Evolutionary conservation across 345 rosid genomes (phyloP).

Genomic region (Aquilaria yunnanensis): DNA sequence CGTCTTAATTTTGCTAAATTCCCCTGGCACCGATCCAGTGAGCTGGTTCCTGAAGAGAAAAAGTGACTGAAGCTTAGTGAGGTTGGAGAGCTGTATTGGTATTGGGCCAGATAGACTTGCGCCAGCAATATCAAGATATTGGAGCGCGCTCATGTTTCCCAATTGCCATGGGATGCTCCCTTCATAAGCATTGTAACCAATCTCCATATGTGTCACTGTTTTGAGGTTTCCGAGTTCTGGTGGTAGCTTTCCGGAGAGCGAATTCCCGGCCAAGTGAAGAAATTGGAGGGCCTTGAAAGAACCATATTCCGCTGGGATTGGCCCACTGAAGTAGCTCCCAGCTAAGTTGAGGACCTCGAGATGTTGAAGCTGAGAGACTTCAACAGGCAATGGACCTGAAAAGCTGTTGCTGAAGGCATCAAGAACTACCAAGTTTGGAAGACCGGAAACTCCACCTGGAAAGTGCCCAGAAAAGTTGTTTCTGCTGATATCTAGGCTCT

Average conservation of each 20-base stretch:
- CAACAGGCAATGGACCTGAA: conserved; percentile 64
- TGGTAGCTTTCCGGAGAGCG: conserved; percentile 56
- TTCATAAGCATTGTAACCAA: conserved; percentile 76
- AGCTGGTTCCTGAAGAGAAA: conserved; percentile 84
- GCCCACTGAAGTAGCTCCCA: conserved; percentile 85
- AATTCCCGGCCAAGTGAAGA: conserved; percentile 81
- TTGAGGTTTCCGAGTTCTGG: conserved; percentile 60
- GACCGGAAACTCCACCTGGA: conserved; percentile 44
- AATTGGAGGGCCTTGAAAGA: conserved; percentile 62
- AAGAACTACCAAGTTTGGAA: conserved; percentile 43
- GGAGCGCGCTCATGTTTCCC: conserved; percentile 71
- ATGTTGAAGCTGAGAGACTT: conserved; percentile 42
- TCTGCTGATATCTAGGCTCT: conserved; percentile 71
- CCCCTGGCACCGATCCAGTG: conserved; percentile 59
- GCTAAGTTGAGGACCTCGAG: conserved; percentile 78
- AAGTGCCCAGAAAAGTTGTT: conserved; percentile 79
- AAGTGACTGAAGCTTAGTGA: conserved; percentile 74
- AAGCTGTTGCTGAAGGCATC: conserved; percentile 92
- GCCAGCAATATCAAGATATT: conserved; percentile 82
- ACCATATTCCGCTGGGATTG: conserved; percentile 72
- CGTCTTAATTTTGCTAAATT: conserved; percentile 44
- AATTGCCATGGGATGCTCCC: conserved; percentile 76
- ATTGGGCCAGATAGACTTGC: conserved; percentile 74
- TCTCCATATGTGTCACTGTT: conserved; percentile 82
- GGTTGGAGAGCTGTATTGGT: conserved; percentile 65